Evolutionary conservation across 495 filamentous ascomycete genomes (phyloP), one percentile per base, ranked within the genome.

Genomic region (Tuber borchii): DNA sequence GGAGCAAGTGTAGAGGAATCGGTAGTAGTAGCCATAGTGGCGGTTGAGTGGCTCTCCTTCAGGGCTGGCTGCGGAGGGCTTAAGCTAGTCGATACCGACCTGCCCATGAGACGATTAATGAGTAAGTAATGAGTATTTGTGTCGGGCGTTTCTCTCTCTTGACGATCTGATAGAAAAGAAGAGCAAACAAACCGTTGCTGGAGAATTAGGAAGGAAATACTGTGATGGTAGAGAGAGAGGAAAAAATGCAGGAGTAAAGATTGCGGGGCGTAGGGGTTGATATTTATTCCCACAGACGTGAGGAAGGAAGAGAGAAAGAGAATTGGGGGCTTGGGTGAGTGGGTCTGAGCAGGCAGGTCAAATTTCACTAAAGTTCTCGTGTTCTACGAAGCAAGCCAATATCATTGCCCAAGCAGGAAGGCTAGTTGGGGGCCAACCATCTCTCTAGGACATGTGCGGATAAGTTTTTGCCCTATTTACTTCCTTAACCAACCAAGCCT

Each of bases 11-110:
- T 79, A 8, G 78, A 79, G 16, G 70, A 19, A 70, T 79, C 73
- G 22, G 78, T 77, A 17, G 70, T 65, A 17, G 74, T 77, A 56
- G 69, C 69, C 78, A 79, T 79, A 20, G 78, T 79, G 56, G 77
- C 70, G 39, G 76, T 65, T n/a, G 78, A 79, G 34, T 71, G 71
- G 22, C 79, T 79, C 56, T 75, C 73, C 42, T 73, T 76, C 37
- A 79, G 42, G 19, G 45, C 61, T 68, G 70, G n/a, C 45, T 79
- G 77, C 7, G 74, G 77, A 39, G 74, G 37, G 31, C 71, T 75
- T 37, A 76, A 70, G 12, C 65, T 68, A 46, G 48, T 56, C 48
- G 48, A 56, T 10, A 9, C 48, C 34, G 26, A 31, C 56, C 34
- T 19, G 56, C 56, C 56, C 56, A 65, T 65, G 56, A 17, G 56